Base-by-base conservation (phyloP, 768 basidiomycete species). In the Agrocybe pediades region DNA sequence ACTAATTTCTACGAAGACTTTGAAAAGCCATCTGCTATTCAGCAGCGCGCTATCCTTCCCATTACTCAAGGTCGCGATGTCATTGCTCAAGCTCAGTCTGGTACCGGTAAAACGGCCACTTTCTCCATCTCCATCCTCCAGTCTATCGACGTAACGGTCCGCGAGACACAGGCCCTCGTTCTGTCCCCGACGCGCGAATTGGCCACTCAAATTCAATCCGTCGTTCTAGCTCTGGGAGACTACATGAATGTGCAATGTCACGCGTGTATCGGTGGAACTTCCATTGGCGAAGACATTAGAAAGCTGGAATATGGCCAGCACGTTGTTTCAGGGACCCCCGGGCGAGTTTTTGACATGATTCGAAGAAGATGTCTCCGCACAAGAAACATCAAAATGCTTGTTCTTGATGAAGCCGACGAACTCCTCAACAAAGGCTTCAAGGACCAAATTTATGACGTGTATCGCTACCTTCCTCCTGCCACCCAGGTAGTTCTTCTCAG, bases 231-330 rank as follows among this genome's bases (percentile, higher is more conserved):
- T 23, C 76, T 99, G 27, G 96, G 96, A 45, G 95, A 98, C 78
- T 98, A 98, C 71, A 96, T 98, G 95, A 97, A 97, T 68, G 92
- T 99, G 55, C 94, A 97, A 67, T 98, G 96, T 72, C 95, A 98
- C 70, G 95, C 95, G 41, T 97, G 95, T 72, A 97, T 98, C 66
- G 96, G 96, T 41, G 96, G 96, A 41, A 96, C 94, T 2, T 93
- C 92, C 33, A 94, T 99, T 61, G 93, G 95, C 16, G 96, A 99
- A 76, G 96, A 97, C 66, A 98, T 98, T 64, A 83, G 92, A 55
- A 97, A 98, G 75, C 82, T 99, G 44, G 94, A 97, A 70, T 95
- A 97, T 56, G 96, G 96, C 20, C 95, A 96, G 63, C 96, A 98
- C 72, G 90, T 98, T 56, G 92, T 99, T 27, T 95, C 93, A 41